Evolutionary conservation across 2,329 filamentous ascomycete genomes (phyloP).

Genomic region (Rhinocladiella mackenziei): DNA sequence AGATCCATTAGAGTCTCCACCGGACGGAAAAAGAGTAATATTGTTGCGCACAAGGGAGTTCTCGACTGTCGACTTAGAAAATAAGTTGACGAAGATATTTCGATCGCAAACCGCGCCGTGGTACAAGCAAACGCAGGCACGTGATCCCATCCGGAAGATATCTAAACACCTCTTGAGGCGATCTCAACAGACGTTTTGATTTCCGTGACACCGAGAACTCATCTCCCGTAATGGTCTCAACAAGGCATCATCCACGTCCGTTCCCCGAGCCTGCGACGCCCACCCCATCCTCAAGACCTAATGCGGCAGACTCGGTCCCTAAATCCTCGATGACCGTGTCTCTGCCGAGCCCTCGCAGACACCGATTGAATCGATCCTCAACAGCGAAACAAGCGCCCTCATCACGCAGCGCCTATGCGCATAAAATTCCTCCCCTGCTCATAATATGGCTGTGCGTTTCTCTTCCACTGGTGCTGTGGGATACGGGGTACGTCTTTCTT

Average conservation of each 20-base stretch:
- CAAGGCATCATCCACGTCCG: constrained; percentile 51
- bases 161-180: no score
- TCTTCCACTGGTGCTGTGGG: constrained; percentile 76
- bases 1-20: no score
- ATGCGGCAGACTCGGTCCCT: constrained; percentile 27
- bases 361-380: constrained; percentile 28
- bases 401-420: constrained; percentile 46
- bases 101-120: no score
- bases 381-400: constrained; percentile 11
- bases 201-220: no score
- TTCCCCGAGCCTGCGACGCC: constrained; percentile 41
- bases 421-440: constrained; percentile 57
- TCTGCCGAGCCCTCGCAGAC: constrained; percentile 11
- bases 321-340: constrained; percentile 7
- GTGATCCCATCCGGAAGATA: no score
- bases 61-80: no score
- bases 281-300: constrained; percentile 15
- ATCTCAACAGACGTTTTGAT: no score
- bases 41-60: no score
- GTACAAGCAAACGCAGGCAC: no score
- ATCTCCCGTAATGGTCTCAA: constrained; percentile 50
- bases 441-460: constrained; percentile 71
- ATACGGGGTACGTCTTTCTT: constrained; percentile 71
- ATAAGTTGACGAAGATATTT: no score
- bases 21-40: no score